phyloP scores from a whole-genome alignment of 768 basidiomycete genomes.

The Lactarius evosmus region DNA sequence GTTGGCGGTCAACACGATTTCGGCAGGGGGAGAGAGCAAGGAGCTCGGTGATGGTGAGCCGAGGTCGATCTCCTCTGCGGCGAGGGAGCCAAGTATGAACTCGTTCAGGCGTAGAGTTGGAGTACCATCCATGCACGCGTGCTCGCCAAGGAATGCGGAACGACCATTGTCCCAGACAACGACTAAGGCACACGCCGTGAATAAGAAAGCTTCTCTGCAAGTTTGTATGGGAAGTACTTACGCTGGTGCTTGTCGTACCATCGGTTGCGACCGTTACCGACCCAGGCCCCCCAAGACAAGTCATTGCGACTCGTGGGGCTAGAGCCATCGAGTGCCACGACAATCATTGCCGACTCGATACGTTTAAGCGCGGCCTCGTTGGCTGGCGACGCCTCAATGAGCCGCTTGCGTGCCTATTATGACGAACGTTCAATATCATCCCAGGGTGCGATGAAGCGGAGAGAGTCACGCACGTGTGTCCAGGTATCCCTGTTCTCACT shows the following conservation, averaged over 20 bases:
- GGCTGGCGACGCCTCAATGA: conserved; percentile 57
- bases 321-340: conserved; percentile 82
- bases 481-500: conserved; percentile 87
- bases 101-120: conserved; percentile 95
- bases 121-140: conserved; percentile 91
- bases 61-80: conserved; percentile 69
- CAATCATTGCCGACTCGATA: conserved; percentile 87
- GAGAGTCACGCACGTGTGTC: conserved; percentile 58
- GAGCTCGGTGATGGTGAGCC: conserved; percentile 41
- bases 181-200: conserved; percentile 46
- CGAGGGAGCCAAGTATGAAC: conserved; percentile 78
- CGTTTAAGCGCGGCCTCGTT: conserved; percentile 69
- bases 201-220: not conserved
- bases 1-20: conserved; percentile 71
- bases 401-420: conserved; percentile 50
- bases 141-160: conserved; percentile 88
- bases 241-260: conserved; percentile 98
- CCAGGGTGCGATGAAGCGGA: conserved; percentile 19
- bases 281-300: conserved; percentile 80
- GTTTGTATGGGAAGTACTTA: conserved; percentile 38
- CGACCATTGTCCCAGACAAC: conserved; percentile 94
- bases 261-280: conserved; percentile 84
- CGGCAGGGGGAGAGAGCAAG: conserved; percentile 45
- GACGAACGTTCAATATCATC: not conserved
- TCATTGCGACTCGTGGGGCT: conserved; percentile 80